Base-by-base conservation (phyloP, 1,284 basidiomycete species). In the Laetiporus sulphureus region DNA sequence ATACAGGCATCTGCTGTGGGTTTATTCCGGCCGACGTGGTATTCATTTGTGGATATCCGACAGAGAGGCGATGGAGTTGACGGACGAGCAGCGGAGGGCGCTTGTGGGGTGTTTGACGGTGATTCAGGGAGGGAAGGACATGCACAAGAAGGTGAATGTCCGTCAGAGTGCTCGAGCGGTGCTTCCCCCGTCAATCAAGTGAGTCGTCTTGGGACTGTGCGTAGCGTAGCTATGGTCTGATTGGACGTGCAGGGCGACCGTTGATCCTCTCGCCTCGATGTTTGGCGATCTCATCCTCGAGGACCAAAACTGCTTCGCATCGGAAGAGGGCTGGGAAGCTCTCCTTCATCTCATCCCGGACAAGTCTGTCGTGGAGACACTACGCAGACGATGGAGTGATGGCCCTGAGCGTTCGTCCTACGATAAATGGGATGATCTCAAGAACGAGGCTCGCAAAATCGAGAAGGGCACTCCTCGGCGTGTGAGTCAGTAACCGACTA, bases 41-140 rank as follows among this genome's bases (percentile, higher is more conserved):
- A 99, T 99, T 55, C 95, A 99, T 71, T 77, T 93, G 60, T 99
- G 95, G 95, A 83, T 99, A 47, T 94, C 91, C 5, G 95, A 99
- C 62, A 69, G 74, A 38, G 79, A 86, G 42, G 96, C 96, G 0
- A 75, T 96, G 68, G 80, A 77, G 46, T 69, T 99, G 39, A 93
- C 88, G 3, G 96, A 99, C 59, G 91, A 96, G 49, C 85, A 95
- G 61, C 72, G 96, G 30, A 83, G 79, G 56, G 79, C 91, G 0
- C 69, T 99, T 32, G 90, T 97, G 13, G 80, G 75, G 15, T 97
- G 86, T 68, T 65, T 98, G 52, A 90, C 92, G 40, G 84, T 98
- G 8, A 72, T 97, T 50, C 85, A 84, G 52, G 84, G 88, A 5
- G 82, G 89, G 16, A 84, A 85, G 47, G 86, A 92, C 56, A 82